A percentile compares a stretch with the other conserved stretches of the same genome.
Conservation (phyloP, 1,139 yeast species). For the Nakaseomyces bracarensis region DNA sequence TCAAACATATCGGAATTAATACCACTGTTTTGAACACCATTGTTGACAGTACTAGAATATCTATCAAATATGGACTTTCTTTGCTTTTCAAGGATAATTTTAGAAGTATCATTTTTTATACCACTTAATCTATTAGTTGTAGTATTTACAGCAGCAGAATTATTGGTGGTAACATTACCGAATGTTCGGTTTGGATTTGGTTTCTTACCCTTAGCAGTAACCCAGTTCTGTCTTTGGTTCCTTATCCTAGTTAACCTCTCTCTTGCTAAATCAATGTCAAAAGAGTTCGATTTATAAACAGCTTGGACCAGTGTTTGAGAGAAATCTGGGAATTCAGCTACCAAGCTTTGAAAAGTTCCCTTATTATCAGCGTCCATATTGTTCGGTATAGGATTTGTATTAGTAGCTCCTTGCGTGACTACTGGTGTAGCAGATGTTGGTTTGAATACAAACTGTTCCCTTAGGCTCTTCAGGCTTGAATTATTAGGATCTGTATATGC, state of each 20-base stretch:
- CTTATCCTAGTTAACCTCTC: conserved; percentile 37
- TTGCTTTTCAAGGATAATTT: conserved; percentile 48
- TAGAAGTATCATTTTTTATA: conserved; percentile 32
- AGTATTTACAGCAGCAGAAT: too few species aligned
- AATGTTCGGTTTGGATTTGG: not conserved
- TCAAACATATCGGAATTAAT: conserved; percentile 1
- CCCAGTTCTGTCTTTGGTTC: conserved; percentile 27
- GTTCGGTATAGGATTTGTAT: not conserved
- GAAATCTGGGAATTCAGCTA: conserved; percentile 40
- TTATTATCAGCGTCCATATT: conserved; percentile 11
- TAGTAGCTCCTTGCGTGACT: not conserved
- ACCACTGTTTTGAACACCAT: conserved; percentile 9
- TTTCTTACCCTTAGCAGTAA: conserved; percentile 4
- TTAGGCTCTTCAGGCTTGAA: conserved; percentile 9
- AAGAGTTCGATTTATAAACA: conserved; percentile 53
- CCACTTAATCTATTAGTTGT: conserved; percentile 13
- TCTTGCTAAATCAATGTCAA: conserved; percentile 48
- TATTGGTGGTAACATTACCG: too few species aligned
- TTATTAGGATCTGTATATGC: conserved; percentile 2
- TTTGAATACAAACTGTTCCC: conserved; percentile 25
- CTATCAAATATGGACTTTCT: conserved; percentile 42
- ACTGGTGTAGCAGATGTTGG: conserved; percentile 13
- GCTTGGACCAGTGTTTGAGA: conserved; percentile 47
- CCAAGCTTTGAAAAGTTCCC: conserved; percentile 15
- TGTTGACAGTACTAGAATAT: conserved; percentile 29